These are phyloP conservation scores for Dillenia suffruticosa DNA, from an alignment of 164 flowering plant genomes.

Conservation along the genomic window DNA sequence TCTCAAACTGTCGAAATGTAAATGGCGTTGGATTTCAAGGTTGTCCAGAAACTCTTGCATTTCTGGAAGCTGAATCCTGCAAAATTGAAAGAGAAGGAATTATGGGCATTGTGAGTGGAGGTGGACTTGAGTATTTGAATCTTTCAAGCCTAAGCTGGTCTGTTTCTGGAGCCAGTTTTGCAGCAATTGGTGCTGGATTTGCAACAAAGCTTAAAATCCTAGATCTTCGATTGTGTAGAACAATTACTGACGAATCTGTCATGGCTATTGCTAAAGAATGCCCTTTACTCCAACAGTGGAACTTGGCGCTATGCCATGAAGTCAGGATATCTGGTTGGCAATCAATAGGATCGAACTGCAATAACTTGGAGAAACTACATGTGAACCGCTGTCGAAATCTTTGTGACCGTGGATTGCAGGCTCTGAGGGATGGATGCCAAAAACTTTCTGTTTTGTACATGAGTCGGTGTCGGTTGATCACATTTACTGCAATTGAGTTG, in stretches of 20 bases:
- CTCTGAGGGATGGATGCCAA: slow-evolving; percentile 56
- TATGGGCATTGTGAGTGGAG: slow-evolving; percentile 44
- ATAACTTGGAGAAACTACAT: slow-evolving; percentile 53
- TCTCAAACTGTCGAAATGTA: slow-evolving; percentile 40
- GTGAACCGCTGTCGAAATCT: slow-evolving; percentile 59
- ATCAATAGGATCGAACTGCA: slow-evolving; percentile 50
- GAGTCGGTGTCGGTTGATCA: slow-evolving; percentile 22
- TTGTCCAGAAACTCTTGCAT: slow-evolving; percentile 41
- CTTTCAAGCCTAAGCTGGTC: slow-evolving; percentile 32
- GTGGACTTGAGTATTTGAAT: slow-evolving; percentile 51
- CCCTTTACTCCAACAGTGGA: slow-evolving; percentile 65
- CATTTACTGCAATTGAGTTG: slow-evolving; percentile 34
- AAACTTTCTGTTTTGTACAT: slow-evolving; percentile 42
- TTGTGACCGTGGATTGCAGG: slow-evolving; percentile 50
- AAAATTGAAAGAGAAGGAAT: slow-evolving; percentile 55
- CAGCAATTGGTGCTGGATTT: slow-evolving; percentile 47
- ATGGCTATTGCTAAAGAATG: slow-evolving; percentile 62
- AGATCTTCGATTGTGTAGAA: slow-evolving; percentile 50
- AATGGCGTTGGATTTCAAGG: slow-evolving; percentile 57
- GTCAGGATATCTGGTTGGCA: slow-evolving; percentile 53
- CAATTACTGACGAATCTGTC: slow-evolving; percentile 42
- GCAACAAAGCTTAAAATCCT: slow-evolving; percentile 42
- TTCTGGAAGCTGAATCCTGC: slow-evolving; percentile 64
- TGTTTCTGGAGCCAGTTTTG: slow-evolving; percentile 35
- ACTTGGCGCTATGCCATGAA: slow-evolving; percentile 51